A percentile compares a stretch with the other conserved stretches of the same genome.
phyloP scores from a whole-genome alignment of 2,329 filamentous ascomycete species.

The Epichloe elymi region DNA sequence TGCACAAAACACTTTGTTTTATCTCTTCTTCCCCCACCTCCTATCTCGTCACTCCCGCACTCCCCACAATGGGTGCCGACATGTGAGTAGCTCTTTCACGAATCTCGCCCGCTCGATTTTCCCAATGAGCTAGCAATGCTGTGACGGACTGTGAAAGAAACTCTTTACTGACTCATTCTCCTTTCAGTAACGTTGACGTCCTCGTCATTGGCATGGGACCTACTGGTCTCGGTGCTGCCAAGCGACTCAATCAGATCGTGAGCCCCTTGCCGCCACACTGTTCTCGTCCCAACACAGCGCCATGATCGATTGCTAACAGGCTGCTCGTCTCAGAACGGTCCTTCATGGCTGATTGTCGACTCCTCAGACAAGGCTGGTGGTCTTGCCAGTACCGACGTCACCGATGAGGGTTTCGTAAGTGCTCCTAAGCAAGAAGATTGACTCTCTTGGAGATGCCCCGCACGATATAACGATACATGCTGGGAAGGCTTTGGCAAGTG shows the following conservation, averaged over 20 bases:
- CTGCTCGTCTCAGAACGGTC: constrained; percentile 50
- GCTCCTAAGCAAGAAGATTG: neutral
- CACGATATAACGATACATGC: neutral
- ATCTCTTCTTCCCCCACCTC: too few relatives aligned
- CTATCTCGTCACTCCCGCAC: constrained; percentile 6
- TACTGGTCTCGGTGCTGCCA: constrained; percentile 93
- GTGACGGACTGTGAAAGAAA: constrained; percentile 7
- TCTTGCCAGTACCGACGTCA: constrained; percentile 89
- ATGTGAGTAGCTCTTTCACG: constrained; percentile 18
- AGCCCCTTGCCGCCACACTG: constrained; percentile 26
- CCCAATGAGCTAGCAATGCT: neutral
- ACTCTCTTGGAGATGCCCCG: neutral
- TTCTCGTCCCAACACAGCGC: neutral
- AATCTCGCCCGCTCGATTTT: neutral
- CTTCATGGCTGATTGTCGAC: constrained; percentile 94
- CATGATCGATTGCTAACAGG: constrained; percentile 14
- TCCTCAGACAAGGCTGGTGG: constrained; percentile 84
- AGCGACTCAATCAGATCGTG: constrained; percentile 94
- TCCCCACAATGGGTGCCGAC: constrained; percentile 27
- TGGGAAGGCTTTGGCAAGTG: neutral
- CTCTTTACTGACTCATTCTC: neutral
- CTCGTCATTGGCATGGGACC: constrained; percentile 97
- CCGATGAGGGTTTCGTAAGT: constrained; percentile 93
- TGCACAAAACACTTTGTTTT: neutral
- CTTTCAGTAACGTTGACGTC: constrained; percentile 72